Base-by-base conservation (phyloP, 306 rosid genomes). In the apple (Malus domestica) region DNA sequence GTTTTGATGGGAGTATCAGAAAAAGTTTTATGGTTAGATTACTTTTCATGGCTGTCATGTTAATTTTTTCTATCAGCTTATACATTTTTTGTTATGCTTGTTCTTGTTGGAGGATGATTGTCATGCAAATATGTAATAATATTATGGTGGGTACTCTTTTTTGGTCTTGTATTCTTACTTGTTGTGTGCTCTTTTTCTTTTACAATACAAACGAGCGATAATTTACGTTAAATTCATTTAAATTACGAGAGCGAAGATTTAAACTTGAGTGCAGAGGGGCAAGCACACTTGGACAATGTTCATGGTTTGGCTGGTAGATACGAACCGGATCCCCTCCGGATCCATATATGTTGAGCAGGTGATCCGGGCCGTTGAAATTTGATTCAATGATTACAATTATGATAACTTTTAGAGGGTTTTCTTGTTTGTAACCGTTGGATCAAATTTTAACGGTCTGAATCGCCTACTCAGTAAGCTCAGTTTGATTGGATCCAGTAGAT, bases 1-100 rank as follows among this genome's bases (percentile, higher is more conserved):
- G 62, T 32, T 81, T 81, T 76, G 76, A 71, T 58, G 73, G 44
- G 54, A 63, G 68, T 51, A 71, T 74, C 46, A 71, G 78, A 63
- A 42, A 71, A 40, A 10, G 67, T 63, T 78, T 35, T 13, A 30
- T 83, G 72, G 70, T 55, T 46, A 16, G 76, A 66, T 85, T 25
- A 51, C 33, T 71, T 73, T 74, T 67, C 52, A 59, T 80, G 58
- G 6, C 27, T 12, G 16, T 74, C 67, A 42, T 33, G 65, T 70
- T 51, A 10, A 83, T 59, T 13, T 46, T 23, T 57, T 66, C 20
- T 44, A 75, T n/a, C 65, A 58, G 64, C 32, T 25, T 68, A 60
- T 16, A 63, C 70, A 49, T 62, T 74, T 70, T 33, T 68, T 51
- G 45, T 42, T 78, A 29, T 64, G 82, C 73, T 65, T 70, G 74